These are phyloP conservation scores for Capsella rubella DNA, from an alignment of 441 rosid genomes.

Conservation along the genomic window DNA sequence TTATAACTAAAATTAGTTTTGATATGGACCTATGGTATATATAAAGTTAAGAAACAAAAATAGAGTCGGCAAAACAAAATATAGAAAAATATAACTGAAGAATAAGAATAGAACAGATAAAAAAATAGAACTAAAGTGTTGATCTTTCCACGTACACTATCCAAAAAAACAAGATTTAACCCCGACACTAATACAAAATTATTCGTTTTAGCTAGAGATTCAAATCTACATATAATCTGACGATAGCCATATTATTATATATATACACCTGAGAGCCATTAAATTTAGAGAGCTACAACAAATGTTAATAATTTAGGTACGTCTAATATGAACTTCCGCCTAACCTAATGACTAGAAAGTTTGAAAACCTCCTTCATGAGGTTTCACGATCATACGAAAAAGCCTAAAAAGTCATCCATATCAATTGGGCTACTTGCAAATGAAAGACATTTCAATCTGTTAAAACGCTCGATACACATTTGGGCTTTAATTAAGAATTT, in stretches of 20 bases:
- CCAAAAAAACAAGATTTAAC: neutral
- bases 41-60: neutral
- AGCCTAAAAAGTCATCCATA: neutral
- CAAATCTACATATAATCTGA: too few species aligned
- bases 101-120: too few species aligned
- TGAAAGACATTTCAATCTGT: neutral
- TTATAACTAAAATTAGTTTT: too few species aligned
- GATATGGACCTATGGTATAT: neutral
- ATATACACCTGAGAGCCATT: too few species aligned
- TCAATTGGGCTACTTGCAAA: neutral
- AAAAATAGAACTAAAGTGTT: too few species aligned
- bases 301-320: neutral
- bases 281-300: too few species aligned
- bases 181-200: neutral
- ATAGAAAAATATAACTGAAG: too few species aligned
- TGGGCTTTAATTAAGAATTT: neutral
- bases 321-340: too few species aligned
- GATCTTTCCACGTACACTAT: neutral
- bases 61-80: neutral
- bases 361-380: neutral
- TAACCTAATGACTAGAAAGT: neutral
- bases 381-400: neutral
- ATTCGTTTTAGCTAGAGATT: neutral
- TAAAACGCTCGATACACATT: neutral
- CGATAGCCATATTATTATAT: neutral